phyloP scores from a whole-genome alignment of 805 yeast species.

The Yarrowia alimentaria region DNA sequence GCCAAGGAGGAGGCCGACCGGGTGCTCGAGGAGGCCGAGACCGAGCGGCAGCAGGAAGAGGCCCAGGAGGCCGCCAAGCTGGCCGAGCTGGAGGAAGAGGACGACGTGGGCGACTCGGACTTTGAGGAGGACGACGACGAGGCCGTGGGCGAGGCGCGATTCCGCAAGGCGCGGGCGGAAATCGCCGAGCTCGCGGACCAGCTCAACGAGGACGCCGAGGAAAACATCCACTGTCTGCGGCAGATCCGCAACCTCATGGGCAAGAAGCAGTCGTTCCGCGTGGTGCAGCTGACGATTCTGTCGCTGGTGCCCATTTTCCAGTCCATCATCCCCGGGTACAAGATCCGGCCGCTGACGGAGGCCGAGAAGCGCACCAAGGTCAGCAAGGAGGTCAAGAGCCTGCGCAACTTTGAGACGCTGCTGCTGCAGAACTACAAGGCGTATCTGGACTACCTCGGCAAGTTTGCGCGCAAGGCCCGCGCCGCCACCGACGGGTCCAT shows the following conservation, averaged over 20 bases:
- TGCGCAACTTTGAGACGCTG: conserved; percentile 78
- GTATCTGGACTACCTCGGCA: conserved; percentile 58
- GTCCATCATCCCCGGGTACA: conserved; percentile 81
- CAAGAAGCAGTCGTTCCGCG: conserved; percentile 50
- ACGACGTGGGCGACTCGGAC: conserved; percentile 36
- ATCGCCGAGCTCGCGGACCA: conserved; percentile 77
- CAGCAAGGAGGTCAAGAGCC: conserved; percentile 71
- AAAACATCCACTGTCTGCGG: conserved; percentile 61
- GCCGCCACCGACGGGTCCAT: conserved; percentile 32
- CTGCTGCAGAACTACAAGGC: conserved; percentile 66
- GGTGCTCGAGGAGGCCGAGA: conserved; percentile 34
- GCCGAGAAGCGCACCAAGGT: conserved; percentile 79
- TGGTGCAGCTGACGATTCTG: conserved; percentile 64
- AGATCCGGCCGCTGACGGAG: conserved; percentile 79
- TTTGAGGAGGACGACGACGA: conserved; percentile 46
- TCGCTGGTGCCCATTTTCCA: conserved; percentile 84
- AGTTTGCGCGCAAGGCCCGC: conserved; percentile 44
- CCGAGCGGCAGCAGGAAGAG: conserved; percentile 36
- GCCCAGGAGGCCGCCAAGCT: conserved; percentile 36
- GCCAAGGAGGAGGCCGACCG: too few species aligned
- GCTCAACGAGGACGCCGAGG: conserved; percentile 86
- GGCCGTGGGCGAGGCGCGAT: conserved; percentile 51
- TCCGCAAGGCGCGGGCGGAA: conserved; percentile 69
- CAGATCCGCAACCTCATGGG: conserved; percentile 44
- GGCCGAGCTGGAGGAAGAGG: conserved; percentile 35